Percentiles rank a stretch among this genome's conserved stretches.
Evolutionary conservation across 2,329 filamentous ascomycete genomes (phyloP).

Genomic region (Seiridium cupressi): DNA sequence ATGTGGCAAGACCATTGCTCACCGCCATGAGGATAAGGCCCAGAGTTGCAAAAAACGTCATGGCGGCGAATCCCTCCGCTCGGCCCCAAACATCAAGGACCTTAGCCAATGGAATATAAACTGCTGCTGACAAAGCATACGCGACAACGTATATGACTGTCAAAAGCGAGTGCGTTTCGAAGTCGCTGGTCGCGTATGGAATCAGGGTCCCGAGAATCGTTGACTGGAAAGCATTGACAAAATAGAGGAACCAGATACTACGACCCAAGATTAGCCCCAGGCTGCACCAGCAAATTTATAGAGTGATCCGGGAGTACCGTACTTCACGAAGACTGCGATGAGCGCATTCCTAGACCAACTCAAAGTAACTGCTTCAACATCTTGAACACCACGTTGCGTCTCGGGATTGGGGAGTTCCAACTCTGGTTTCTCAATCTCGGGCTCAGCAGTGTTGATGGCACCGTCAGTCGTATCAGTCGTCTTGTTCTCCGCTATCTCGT

Average conservation of each 20-base stretch:
- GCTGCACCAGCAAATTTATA: neutral
- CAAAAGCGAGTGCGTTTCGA: slow-evolving; percentile 42
- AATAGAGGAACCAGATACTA: slow-evolving; percentile 40
- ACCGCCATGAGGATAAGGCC: slow-evolving; percentile 57
- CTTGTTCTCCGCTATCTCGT: neutral
- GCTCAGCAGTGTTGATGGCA: neutral
- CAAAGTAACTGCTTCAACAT: slow-evolving; percentile 40
- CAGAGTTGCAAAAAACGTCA: slow-evolving; percentile 40
- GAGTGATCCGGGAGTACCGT: slow-evolving; percentile 3
- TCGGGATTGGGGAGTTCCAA: neutral
- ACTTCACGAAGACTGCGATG: slow-evolving; percentile 36
- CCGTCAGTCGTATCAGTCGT: neutral
- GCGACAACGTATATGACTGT: slow-evolving; percentile 45
- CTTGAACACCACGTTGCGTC: slow-evolving; percentile 34
- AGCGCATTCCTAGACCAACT: slow-evolving; percentile 37
- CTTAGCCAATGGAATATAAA: slow-evolving; percentile 57
- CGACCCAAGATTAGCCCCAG: neutral
- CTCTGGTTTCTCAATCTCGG: neutral
- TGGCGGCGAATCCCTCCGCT: slow-evolving; percentile 51
- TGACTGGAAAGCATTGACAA: slow-evolving; percentile 38
- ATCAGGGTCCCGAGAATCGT: slow-evolving; percentile 30
- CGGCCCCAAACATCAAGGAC: slow-evolving; percentile 58
- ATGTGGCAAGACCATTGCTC: slow-evolving; percentile 31
- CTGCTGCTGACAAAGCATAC: slow-evolving; percentile 45
- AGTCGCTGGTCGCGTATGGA: slow-evolving; percentile 38